Evolutionary conservation across 1,284 basidiomycete species (phyloP).

Genomic region (Sutorius eximius): DNA sequence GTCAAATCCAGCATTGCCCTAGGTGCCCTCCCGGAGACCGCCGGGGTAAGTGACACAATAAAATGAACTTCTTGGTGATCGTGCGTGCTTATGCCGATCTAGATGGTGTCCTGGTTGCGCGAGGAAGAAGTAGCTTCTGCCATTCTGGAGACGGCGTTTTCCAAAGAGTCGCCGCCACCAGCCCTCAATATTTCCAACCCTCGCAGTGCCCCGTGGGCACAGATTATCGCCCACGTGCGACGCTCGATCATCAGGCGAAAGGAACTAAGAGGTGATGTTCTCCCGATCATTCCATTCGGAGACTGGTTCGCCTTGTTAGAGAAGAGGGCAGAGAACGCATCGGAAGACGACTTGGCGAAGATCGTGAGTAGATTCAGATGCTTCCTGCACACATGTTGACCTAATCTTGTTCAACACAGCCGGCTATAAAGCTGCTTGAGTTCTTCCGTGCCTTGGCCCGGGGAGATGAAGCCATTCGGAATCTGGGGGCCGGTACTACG

Average conservation of each 20-base stretch:
- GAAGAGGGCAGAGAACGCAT: slow-evolving; percentile 17
- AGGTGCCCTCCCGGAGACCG: slow-evolving; percentile 29
- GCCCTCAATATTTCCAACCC: slow-evolving; percentile 31
- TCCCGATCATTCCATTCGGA: slow-evolving; percentile 23
- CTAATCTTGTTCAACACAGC: slow-evolving; percentile 8
- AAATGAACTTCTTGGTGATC: not conserved
- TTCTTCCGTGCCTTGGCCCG: slow-evolving; percentile 23
- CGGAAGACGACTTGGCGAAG: slow-evolving; percentile 13
- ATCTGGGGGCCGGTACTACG: not conserved
- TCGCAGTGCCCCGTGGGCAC: slow-evolving; percentile 15
- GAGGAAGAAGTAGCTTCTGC: slow-evolving; percentile 19
- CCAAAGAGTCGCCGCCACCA: slow-evolving; percentile 8
- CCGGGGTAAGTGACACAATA: slow-evolving; percentile 23
- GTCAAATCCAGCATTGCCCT: slow-evolving; percentile 32
- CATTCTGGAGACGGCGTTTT: slow-evolving; percentile 19
- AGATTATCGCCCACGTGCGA: slow-evolving; percentile 15
- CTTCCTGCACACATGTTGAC: not conserved
- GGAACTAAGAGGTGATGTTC: not conserved
- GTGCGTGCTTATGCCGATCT: not conserved
- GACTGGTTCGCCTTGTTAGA: slow-evolving; percentile 29
- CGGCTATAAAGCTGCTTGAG: slow-evolving; percentile 32
- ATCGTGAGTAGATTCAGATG: slow-evolving; percentile 21
- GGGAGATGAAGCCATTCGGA: slow-evolving; percentile 14
- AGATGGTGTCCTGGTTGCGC: slow-evolving; percentile 28
- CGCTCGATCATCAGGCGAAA: slow-evolving; percentile 12